Conservation (phyloP, 2,329 filamentous ascomycete genomes). For the Cryoendolithus antarcticus region DNA sequence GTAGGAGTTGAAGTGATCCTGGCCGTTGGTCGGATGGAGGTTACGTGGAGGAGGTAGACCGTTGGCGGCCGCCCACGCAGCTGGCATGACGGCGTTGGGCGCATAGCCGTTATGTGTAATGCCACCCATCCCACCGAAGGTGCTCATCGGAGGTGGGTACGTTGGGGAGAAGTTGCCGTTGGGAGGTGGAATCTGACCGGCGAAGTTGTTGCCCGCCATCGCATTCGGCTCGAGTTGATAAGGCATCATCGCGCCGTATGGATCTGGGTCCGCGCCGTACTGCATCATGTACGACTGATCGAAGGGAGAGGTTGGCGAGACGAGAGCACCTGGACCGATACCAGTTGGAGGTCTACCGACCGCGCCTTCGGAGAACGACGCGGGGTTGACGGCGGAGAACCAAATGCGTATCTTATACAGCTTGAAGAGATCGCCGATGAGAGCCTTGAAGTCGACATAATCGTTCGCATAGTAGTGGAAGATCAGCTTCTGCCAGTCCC, state of each 20-base stretch:
- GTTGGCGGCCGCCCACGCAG: too few species aligned
- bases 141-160: background rate
- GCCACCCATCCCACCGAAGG: background rate
- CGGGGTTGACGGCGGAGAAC: conserved; percentile 99
- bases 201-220: background rate
- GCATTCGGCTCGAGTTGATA: conserved; percentile 12
- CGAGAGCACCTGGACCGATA: conserved; percentile 25
- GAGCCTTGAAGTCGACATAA: conserved; percentile 97
- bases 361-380: conserved; percentile 53
- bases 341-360: conserved; percentile 23
- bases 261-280: conserved; percentile 21
- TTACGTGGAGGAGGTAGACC: too few species aligned
- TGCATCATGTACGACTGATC: conserved; percentile 22
- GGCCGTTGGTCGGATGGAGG: too few species aligned
- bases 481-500: conserved; percentile 97
- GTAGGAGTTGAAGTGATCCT: too few species aligned
- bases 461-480: conserved; percentile 98
- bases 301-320: conserved; percentile 4
- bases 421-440: conserved; percentile 96
- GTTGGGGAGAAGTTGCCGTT: too few species aligned
- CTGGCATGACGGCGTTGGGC: background rate
- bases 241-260: conserved; percentile 22
- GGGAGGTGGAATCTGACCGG: too few species aligned
- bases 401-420: conserved; percentile 99
- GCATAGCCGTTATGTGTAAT: background rate